Percentiles rank a stretch among this genome's conserved stretches.
phyloP scores from a whole-genome alignment of 225 moss, liverwort and hornwort genomes.

The Takakia lepidozioides region DNA sequence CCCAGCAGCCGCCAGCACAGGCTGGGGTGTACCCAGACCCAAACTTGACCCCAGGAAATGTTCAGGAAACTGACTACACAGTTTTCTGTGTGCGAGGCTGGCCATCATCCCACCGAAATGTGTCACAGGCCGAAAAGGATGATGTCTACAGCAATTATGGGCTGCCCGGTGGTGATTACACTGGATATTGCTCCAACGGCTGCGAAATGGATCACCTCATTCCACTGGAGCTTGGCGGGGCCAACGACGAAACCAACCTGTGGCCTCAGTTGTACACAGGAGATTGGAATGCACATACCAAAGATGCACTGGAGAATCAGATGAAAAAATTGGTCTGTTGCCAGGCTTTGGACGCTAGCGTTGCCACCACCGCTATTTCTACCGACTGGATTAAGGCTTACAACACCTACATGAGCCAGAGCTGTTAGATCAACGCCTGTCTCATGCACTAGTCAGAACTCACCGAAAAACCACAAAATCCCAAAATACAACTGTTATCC shows the following conservation, averaged over 20 bases:
- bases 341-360: not conserved
- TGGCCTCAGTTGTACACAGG: not conserved
- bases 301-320: not conserved
- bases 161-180: not conserved
- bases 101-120: not conserved
- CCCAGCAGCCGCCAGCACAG: not conserved
- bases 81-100: not conserved
- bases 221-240: not conserved
- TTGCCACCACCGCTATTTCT: not conserved
- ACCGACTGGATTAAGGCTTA: not conserved
- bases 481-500: no score
- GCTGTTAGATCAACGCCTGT: no score
- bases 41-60: not conserved
- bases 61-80: not conserved
- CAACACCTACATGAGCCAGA: not conserved
- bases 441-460: no score
- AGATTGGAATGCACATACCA: not conserved
- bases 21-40: not conserved
- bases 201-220: not conserved
- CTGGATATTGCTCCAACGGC: not conserved
- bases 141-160: not conserved
- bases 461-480: no score
- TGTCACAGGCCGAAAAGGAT: not conserved
- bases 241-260: not conserved
- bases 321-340: not conserved